phyloP scores from a whole-genome alignment of 345 rosid species.

The Euclidium syriacum region DNA sequence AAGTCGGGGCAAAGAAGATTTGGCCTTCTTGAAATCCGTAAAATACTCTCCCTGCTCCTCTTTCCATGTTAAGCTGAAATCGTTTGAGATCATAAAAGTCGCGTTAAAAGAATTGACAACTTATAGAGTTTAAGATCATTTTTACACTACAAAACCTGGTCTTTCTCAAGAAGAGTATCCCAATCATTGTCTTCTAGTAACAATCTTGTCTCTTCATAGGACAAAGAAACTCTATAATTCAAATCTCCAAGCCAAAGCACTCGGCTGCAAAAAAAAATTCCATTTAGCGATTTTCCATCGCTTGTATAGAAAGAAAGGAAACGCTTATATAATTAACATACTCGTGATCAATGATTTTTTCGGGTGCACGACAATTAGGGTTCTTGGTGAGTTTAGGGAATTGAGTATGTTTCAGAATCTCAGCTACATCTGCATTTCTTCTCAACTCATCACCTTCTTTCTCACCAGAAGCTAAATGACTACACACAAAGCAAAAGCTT shows the following conservation, averaged over 20 bases:
- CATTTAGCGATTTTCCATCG: not conserved
- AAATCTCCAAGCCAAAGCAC: constrained; percentile 93
- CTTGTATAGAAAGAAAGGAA: not conserved
- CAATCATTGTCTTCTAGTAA: constrained; percentile 74
- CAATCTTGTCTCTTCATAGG: constrained; percentile 71
- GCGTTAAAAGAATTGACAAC: not conserved
- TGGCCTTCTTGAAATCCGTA: constrained; percentile 71
- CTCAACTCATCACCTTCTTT: constrained; percentile 91
- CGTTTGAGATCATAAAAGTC: not conserved
- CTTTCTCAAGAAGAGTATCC: constrained; percentile 73
- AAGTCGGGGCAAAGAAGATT: constrained; percentile 82
- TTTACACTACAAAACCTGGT: constrained; percentile 57
- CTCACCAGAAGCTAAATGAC: constrained; percentile 96
- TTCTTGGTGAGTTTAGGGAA: constrained; percentile 69
- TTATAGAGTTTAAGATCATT: not conserved
- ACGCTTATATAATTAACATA: constrained; percentile 28
- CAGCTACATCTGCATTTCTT: constrained; percentile 81
- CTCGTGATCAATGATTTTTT: constrained; percentile 77
- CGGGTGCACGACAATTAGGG: constrained; percentile 54
- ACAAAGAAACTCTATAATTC: constrained; percentile 73
- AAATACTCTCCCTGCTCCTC: constrained; percentile 89
- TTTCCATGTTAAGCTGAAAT: constrained; percentile 67
- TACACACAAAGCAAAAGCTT: constrained; percentile 90
- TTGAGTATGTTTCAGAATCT: constrained; percentile 68
- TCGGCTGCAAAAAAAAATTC: constrained; percentile 42